Evolutionary conservation across 176 grass and related monocot species (phyloP).

Genomic region (Aegilops tauschii): DNA sequence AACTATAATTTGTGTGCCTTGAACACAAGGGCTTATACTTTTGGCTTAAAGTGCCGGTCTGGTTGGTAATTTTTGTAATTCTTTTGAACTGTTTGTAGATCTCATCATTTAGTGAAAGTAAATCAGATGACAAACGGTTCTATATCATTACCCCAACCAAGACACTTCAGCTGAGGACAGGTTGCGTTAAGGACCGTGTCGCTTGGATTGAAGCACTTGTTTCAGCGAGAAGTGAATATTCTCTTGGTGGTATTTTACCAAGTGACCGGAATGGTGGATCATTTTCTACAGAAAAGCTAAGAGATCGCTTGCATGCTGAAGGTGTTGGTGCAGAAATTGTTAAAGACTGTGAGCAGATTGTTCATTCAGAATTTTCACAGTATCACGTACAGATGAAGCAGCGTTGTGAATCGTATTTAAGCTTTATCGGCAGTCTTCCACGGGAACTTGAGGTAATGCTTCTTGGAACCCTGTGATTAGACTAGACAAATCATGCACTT

Average conservation of each 20-base stretch:
- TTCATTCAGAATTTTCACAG: conserved; percentile 76
- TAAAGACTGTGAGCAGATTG: conserved; percentile 86
- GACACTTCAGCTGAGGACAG: conserved; percentile 85
- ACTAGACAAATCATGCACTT: neutral
- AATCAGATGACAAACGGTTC: conserved; percentile 87
- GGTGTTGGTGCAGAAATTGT: conserved; percentile 65
- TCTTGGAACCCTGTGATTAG: neutral
- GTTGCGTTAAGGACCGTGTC: conserved; percentile 72
- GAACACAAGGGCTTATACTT: neutral
- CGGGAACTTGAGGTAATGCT: conserved; percentile 67
- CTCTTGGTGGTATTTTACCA: conserved; percentile 36
- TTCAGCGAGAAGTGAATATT: conserved; percentile 65
- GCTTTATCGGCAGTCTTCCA: conserved; percentile 59
- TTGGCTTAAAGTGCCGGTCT: neutral
- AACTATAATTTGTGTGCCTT: neutral
- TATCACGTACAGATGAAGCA: conserved; percentile 68
- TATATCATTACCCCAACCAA: conserved; percentile 86
- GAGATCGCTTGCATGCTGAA: conserved; percentile 72
- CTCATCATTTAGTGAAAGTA: conserved; percentile 96
- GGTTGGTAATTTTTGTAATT: conserved; percentile 33
- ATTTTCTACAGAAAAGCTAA: conserved; percentile 83
- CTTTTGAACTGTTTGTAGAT: conserved; percentile 49
- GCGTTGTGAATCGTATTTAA: conserved; percentile 67
- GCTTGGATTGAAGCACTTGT: conserved; percentile 92
- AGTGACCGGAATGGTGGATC: conserved; percentile 38